Conservation (phyloP, 352 stramenopile genomes). For the Globisporangium orthogonon region DNA sequence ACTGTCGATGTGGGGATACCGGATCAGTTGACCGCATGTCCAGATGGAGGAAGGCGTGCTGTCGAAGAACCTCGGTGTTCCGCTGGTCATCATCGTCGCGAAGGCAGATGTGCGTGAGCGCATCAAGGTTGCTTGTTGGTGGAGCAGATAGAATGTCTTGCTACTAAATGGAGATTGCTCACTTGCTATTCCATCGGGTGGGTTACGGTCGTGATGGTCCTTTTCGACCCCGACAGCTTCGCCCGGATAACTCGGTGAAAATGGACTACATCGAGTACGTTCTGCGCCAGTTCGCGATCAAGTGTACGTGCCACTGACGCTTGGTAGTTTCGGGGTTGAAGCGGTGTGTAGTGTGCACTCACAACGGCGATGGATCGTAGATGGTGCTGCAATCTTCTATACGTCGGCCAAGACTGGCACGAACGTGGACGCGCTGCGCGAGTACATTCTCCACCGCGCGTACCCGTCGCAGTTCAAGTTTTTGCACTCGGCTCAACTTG, state of each 20-base stretch:
- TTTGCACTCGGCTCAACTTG: constrained; percentile 52
- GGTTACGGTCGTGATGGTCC: not conserved
- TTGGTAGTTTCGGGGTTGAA: not conserved
- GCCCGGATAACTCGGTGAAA: constrained; percentile 75
- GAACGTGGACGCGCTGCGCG: constrained; percentile 65
- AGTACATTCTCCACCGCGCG: constrained; percentile 73
- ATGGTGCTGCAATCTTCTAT: constrained; percentile 72
- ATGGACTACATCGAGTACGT: constrained; percentile 84
- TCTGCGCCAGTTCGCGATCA: constrained; percentile 71
- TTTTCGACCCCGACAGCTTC: constrained; percentile 22
- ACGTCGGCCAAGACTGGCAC: constrained; percentile 72
- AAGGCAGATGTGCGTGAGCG: constrained; percentile 61
- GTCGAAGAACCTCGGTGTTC: constrained; percentile 73
- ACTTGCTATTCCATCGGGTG: not conserved
- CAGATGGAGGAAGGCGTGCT: constrained; percentile 75
- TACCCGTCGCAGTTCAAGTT: constrained; percentile 72
- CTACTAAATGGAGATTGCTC: not conserved
- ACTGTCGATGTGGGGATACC: too few species aligned
- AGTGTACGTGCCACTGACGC: constrained; percentile 34
- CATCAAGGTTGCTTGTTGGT: too few species aligned
- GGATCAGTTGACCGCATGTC: not conserved
- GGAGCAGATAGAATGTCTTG: too few species aligned
- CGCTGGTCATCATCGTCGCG: constrained; percentile 61
- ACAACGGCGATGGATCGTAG: constrained; percentile 14
- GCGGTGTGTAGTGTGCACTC: not conserved